Conservation (phyloP, 441 rosid species). For the Populus hybrid region DNA sequence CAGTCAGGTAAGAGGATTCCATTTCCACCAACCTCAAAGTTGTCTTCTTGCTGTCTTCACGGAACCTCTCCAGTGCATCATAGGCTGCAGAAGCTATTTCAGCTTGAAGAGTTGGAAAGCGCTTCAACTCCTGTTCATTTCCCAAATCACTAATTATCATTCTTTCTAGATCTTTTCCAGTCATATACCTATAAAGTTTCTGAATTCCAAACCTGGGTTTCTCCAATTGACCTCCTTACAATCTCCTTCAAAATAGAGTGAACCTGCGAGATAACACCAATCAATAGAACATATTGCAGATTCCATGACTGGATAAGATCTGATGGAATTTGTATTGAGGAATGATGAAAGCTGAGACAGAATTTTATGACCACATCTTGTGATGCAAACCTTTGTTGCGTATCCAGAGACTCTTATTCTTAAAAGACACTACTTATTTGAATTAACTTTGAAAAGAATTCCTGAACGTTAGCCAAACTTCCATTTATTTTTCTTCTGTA, state of each 20-base stretch:
- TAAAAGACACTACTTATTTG: neutral
- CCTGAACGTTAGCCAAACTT: neutral
- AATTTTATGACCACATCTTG: neutral
- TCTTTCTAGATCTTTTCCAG: neutral
- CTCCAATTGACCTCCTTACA: constrained; percentile 72
- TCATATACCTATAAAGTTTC: neutral
- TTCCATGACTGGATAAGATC: neutral
- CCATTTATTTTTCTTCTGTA: neutral
- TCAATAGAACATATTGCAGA: neutral
- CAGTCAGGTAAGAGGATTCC: constrained; percentile 88
- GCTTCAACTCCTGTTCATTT: constrained; percentile 71
- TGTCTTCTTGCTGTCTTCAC: constrained; percentile 80
- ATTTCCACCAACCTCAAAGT: constrained; percentile 71
- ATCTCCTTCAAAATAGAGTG: constrained; percentile 79
- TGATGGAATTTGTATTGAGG: neutral
- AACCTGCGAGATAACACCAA: constrained; percentile 41
- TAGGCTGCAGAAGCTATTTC: constrained; percentile 69
- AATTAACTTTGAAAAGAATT: neutral
- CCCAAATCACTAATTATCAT: constrained; percentile 1
- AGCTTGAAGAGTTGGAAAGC: constrained; percentile 78
- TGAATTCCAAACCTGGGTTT: constrained; percentile 55
- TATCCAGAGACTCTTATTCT: neutral
- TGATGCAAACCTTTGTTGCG: neutral
- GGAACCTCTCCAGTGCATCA: constrained; percentile 67
- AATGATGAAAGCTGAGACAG: neutral